These are phyloP conservation scores for Neurospora terricola DNA, from an alignment of 495 filamentous ascomycete genomes.

Conservation along the genomic window DNA sequence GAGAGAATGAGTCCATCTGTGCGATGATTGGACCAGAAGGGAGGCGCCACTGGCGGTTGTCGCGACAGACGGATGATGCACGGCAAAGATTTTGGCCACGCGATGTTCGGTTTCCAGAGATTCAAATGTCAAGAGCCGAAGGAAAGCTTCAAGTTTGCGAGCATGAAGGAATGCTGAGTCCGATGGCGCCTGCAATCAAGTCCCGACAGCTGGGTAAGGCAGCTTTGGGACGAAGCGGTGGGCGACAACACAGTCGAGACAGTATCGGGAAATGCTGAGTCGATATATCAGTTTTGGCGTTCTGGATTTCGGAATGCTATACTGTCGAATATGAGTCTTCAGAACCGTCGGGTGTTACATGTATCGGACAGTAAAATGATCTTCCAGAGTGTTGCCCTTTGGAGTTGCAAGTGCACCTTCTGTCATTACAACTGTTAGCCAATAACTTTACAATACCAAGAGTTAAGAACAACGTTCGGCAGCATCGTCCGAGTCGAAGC, in stretches of 20 bases:
- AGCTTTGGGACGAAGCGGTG: background rate
- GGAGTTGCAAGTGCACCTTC: background rate
- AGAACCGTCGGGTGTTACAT: background rate
- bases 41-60: background rate
- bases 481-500: background rate
- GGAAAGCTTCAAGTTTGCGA: background rate
- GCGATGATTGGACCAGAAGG: background rate
- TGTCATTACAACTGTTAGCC: background rate
- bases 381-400: background rate
- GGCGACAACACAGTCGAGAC: background rate
- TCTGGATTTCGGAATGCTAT: background rate
- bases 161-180: background rate
- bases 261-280: background rate
- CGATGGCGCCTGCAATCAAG: background rate
- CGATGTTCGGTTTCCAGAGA: background rate
- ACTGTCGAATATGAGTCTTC: background rate
- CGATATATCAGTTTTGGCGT: background rate
- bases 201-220: background rate
- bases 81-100: background rate
- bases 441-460: background rate
- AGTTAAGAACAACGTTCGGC: background rate
- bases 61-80: background rate
- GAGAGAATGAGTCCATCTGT: background rate
- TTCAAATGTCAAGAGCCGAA: background rate
- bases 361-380: background rate